Conservation (phyloP, 176 grass and related monocot genomes). For the Tillandsia fasciculata region DNA sequence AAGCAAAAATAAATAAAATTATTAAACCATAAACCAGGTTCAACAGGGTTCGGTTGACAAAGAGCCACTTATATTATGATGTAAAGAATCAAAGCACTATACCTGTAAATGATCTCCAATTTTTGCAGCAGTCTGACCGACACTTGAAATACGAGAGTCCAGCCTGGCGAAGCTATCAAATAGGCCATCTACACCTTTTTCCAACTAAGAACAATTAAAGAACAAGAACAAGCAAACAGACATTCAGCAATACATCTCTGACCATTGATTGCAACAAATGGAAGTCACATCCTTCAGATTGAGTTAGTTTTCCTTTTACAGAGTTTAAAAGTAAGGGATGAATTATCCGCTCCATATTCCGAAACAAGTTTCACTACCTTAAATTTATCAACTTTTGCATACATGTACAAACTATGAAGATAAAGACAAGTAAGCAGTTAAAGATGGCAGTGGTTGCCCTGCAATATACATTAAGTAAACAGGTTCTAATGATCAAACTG, state of each 20-base stretch:
- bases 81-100: constrained; percentile 23
- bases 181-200: constrained; percentile 96
- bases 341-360: background rate
- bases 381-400: too few species aligned
- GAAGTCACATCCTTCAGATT: background rate
- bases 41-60: background rate
- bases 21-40: constrained; percentile 12
- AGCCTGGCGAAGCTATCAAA: constrained; percentile 95
- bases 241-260: constrained; percentile 4
- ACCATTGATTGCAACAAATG: too few species aligned
- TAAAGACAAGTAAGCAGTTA: too few species aligned
- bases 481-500: too few species aligned
- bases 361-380: too few species aligned
- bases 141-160: constrained; percentile 94
- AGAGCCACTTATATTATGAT: background rate
- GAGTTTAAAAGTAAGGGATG: background rate
- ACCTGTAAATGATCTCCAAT: constrained; percentile 99
- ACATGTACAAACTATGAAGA: too few species aligned
- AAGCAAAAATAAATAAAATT: constrained; percentile 18
- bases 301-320: background rate
- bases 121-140: constrained; percentile 98
- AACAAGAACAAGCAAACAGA: constrained; percentile 12
- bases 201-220: constrained; percentile 48
- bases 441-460: too few species aligned
- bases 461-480: too few species aligned